A percentile compares a stretch with the other conserved stretches of the same genome.
Conservation (phyloP, 352 stramenopile genomes). For the Pythium myriotylum region DNA sequence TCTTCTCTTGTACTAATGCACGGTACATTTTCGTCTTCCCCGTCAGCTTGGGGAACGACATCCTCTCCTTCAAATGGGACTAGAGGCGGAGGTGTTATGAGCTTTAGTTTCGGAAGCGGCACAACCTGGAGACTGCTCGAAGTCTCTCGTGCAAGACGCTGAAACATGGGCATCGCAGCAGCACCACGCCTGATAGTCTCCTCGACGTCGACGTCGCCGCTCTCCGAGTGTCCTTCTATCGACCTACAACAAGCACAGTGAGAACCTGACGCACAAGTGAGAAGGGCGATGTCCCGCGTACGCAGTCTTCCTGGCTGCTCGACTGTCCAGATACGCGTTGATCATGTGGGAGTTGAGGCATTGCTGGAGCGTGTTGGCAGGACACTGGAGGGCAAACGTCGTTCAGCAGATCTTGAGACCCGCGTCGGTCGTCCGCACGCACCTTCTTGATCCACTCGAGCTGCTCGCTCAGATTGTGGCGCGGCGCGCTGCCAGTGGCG, state of each 20-base stretch:
- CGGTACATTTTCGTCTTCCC: slow-evolving; percentile 25
- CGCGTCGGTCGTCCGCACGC: neutral
- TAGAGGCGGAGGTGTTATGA: slow-evolving; percentile 10
- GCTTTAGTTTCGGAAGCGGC: slow-evolving; percentile 3
- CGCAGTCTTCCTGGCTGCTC: slow-evolving; percentile 47
- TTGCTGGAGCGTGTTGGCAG: slow-evolving; percentile 58
- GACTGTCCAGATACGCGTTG: slow-evolving; percentile 65
- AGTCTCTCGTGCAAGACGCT: slow-evolving; percentile 8
- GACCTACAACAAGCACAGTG: slow-evolving; percentile 11
- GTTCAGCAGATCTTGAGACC: neutral
- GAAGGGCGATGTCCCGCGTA: slow-evolving; percentile 22
- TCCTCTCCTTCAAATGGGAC: slow-evolving; percentile 23
- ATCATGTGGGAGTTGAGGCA: slow-evolving; percentile 84
- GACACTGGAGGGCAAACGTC: slow-evolving; percentile 22
- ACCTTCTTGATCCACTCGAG: slow-evolving; percentile 64
- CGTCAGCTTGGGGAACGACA: neutral
- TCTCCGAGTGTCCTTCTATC: neutral
- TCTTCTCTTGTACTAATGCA: slow-evolving; percentile 10
- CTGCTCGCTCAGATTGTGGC: slow-evolving; percentile 64
- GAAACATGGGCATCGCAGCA: slow-evolving; percentile 19
- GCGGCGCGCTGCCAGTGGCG: slow-evolving; percentile 17
- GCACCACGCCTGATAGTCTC: slow-evolving; percentile 28
- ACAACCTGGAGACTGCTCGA: slow-evolving; percentile 4
- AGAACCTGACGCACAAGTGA: neutral
- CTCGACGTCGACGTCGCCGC: slow-evolving; percentile 7